Conservation (phyloP, 2,329 filamentous ascomycete species). For the Rhynchosporium agropyri region DNA sequence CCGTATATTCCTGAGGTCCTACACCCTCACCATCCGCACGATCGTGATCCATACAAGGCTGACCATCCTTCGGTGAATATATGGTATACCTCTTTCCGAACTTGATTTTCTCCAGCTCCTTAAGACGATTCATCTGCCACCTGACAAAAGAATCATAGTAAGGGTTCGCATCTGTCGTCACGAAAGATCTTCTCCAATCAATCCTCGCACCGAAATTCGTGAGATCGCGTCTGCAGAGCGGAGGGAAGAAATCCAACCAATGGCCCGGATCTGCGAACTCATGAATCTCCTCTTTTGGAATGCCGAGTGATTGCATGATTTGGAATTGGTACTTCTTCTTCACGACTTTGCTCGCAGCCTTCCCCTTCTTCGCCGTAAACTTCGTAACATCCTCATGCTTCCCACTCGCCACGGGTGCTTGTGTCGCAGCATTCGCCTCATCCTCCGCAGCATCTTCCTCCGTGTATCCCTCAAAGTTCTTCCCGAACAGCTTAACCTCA, state of each 20-base stretch:
- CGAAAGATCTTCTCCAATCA: constrained; percentile 90
- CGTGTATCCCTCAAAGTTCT: constrained; percentile 78
- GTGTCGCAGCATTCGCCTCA: constrained; percentile 50
- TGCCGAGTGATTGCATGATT: constrained; percentile 90
- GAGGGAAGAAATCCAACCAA: constrained; percentile 92
- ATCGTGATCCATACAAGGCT: constrained; percentile 88
- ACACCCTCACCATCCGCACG: constrained; percentile 79
- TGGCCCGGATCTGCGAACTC: constrained; percentile 88
- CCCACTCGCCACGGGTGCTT: constrained; percentile 61
- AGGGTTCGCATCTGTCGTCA: constrained; percentile 95
- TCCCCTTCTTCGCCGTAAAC: constrained; percentile 90
- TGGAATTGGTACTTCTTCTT: constrained; percentile 96
- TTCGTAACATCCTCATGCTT: constrained; percentile 84
- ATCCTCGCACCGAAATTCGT: constrained; percentile 83
- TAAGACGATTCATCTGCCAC: constrained; percentile 96
- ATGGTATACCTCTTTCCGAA: constrained; percentile 93
- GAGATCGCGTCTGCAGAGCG: constrained; percentile 77
- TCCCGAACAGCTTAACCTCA: constrained; percentile 86
- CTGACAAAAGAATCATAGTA: constrained; percentile 95
- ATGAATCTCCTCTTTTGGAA: constrained; percentile 86
- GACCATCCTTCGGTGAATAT: constrained; percentile 86
- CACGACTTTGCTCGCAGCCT: constrained; percentile 84
- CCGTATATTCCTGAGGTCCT: constrained; percentile 88
- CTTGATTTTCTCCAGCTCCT: constrained; percentile 88
- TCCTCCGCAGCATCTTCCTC: constrained; percentile 60